Base-by-base conservation (phyloP, 139 green algal species). In the Chlorella sp. region DNA sequence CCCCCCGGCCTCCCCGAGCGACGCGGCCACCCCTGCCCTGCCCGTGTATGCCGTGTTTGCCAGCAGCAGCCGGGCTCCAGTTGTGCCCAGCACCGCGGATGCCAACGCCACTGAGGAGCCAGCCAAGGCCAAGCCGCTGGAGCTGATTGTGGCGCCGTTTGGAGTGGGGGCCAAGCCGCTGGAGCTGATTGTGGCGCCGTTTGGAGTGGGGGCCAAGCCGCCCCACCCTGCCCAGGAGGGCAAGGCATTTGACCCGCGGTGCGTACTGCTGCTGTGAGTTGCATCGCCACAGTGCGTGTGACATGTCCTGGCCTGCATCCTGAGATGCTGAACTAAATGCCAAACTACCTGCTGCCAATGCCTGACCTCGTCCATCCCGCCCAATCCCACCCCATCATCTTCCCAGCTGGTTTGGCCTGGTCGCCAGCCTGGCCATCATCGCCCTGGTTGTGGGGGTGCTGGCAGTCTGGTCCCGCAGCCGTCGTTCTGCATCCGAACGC, bases 1-100 rank as follows among this genome's bases (percentile, higher is more conserved):
- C 76, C 36, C 46, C 54, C 54, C 36, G 28, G 41, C 24, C 32
- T 7, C 36, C 44, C 24, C 69, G 0, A 44, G 32, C 69, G 69
- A 48, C 34, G 69, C 22, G 14, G 16, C 69, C 38, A 32, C n/a
- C 26, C 60, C 77, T 11, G 22, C 58, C 22, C 77, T 83, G 28
- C 77, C 77, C 41, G 60, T 73, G 3, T 83, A 74, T 74, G 77
- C 77, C 16, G 77, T 83, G 58, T 83, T 68, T 68, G 65, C 77
- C 5, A 43, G 60, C 77, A 83, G 77, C 77, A 83, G 77, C 77
- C 64, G 44, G 26, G 77, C 24, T 11, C 36, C 54, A 0, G 77
- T 60, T 60, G 40, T 32, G 40, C 58, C 77, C 43, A 60, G 51
- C 51, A 60, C 51, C 51, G 16, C 16, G 4, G 51, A 60, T 60